Percentiles rank a stretch among this genome's conserved stretches.
These are phyloP conservation scores for Cyclotella choctawhatcheeana DNA, from an alignment of 108 stramenopile genomes.

Conservation along the genomic window DNA sequence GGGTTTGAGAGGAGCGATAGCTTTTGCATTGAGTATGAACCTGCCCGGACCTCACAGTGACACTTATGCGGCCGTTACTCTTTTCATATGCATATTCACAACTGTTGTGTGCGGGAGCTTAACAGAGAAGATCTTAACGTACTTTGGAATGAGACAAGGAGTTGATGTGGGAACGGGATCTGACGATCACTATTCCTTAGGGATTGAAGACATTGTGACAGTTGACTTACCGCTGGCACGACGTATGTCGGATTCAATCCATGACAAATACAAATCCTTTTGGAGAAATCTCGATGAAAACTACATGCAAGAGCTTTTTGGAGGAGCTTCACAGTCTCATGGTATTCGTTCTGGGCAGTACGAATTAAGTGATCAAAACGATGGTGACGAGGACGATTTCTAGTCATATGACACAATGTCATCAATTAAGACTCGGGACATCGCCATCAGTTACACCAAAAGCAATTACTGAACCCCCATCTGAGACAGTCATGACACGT, in stretches of 20 bases:
- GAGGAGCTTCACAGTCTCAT: slow-evolving; percentile 45
- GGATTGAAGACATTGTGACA: slow-evolving; percentile 27
- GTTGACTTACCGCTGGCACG: slow-evolving; percentile 31
- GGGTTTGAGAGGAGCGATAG: slow-evolving; percentile 95
- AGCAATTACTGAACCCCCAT: slow-evolving; percentile 79
- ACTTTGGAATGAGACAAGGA: slow-evolving; percentile 80
- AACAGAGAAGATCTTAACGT: slow-evolving; percentile 85
- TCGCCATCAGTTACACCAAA: slow-evolving; percentile 70
- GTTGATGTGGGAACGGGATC: slow-evolving; percentile 1
- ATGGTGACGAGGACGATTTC: slow-evolving; percentile 19
- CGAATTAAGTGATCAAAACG: slow-evolving; percentile 40
- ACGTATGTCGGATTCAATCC: slow-evolving; percentile 25
- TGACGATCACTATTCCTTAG: slow-evolving; percentile 13
- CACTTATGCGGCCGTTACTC: slow-evolving; percentile 89
- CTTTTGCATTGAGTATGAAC: slow-evolving; percentile 92
- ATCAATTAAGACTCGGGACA: neutral
- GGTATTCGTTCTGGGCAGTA: slow-evolving; percentile 33
- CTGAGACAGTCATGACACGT: slow-evolving; percentile 55
- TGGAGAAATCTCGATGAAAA: slow-evolving; percentile 72
- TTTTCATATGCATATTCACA: slow-evolving; percentile 95
- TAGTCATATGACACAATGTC: neutral
- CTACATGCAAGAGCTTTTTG: slow-evolving; percentile 69
- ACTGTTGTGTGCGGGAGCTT: slow-evolving; percentile 97
- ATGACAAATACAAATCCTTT: slow-evolving; percentile 33
- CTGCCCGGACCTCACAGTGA: slow-evolving; percentile 92